Conservation (phyloP, 495 filamentous ascomycete species). For the Aspergillus hancockii region DNA sequence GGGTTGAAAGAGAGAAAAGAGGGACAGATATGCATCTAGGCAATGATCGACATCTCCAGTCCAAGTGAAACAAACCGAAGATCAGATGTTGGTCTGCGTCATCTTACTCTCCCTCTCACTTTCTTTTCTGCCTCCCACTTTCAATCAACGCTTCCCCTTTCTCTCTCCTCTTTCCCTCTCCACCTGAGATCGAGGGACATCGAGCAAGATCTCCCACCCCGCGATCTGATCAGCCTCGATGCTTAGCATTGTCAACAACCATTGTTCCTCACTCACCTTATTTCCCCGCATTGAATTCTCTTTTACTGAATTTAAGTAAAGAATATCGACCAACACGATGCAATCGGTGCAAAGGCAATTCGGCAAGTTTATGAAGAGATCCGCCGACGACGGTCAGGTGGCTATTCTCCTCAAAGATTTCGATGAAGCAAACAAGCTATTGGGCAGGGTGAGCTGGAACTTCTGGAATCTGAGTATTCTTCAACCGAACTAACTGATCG, state of each 20-base stretch:
- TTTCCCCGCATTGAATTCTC: not conserved
- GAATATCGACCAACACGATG: conserved; percentile 54
- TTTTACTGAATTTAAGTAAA: not conserved
- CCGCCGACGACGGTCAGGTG: conserved; percentile 77
- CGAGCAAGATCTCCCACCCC: conserved; percentile 6
- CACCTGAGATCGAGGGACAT: too few species aligned
- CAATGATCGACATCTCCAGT: too few species aligned
- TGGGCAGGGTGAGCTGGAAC: conserved; percentile 60
- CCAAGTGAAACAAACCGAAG: conserved; percentile 9
- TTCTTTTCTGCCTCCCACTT: conserved; percentile 7
- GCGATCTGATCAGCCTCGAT: not conserved
- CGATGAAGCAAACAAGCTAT: conserved; percentile 77
- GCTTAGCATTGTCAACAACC: too few species aligned
- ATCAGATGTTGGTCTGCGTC: conserved; percentile 22
- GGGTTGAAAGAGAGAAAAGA: too few species aligned
- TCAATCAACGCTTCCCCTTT: not conserved
- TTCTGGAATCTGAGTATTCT: not conserved
- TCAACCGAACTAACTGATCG: conserved; percentile 5
- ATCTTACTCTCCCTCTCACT: conserved; percentile 14
- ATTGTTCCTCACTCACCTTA: too few species aligned
- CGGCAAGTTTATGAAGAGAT: conserved; percentile 67
- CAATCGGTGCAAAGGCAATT: conserved; percentile 77
- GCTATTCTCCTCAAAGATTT: conserved; percentile 78
- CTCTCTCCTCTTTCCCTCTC: conserved; percentile 6
- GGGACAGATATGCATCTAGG: too few species aligned